A percentile compares a stretch with the other conserved stretches of the same genome.
phyloP scores from a whole-genome alignment of 2,329 filamentous ascomycete genomes.

The Cryoendolithus antarcticus region DNA sequence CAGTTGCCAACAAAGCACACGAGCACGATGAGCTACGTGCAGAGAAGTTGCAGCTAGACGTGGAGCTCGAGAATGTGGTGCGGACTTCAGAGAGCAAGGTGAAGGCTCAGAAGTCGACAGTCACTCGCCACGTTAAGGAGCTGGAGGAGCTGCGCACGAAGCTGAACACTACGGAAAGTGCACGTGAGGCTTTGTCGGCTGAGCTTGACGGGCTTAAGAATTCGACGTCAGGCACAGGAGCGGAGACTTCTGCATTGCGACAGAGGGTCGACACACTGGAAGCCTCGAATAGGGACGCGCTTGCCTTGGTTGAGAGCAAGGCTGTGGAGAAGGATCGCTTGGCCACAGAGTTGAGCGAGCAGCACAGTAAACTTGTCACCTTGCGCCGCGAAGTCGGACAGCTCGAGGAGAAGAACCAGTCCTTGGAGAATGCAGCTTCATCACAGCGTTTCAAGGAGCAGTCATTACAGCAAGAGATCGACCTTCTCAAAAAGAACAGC shows the following conservation, averaged over 20 bases:
- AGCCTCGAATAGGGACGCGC: slow-evolving; percentile 79
- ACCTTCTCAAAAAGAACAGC: slow-evolving; percentile 74
- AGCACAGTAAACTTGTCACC: slow-evolving; percentile 78
- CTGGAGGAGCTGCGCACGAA: slow-evolving; percentile 70
- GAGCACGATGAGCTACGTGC: slow-evolving; percentile 73
- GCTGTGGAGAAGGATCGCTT: slow-evolving; percentile 75
- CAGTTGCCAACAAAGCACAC: slow-evolving; percentile 65
- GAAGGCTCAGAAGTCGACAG: slow-evolving; percentile 66
- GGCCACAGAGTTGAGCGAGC: slow-evolving; percentile 71
- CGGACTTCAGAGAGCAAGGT: slow-evolving; percentile 71
- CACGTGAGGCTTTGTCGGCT: slow-evolving; percentile 62
- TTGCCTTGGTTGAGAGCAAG: slow-evolving; percentile 82
- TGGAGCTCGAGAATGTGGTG: slow-evolving; percentile 85
- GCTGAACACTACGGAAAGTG: slow-evolving; percentile 69
- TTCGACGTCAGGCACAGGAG: slow-evolving; percentile 57
- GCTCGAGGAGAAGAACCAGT: slow-evolving; percentile 73
- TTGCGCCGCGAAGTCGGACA: slow-evolving; percentile 70
- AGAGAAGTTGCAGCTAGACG: slow-evolving; percentile 78
- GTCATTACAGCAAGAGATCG: slow-evolving; percentile 77
- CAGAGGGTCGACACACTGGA: slow-evolving; percentile 79
- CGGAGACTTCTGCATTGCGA: slow-evolving; percentile 63
- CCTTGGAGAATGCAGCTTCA: slow-evolving; percentile 64
- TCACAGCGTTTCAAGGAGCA: slow-evolving; percentile 85
- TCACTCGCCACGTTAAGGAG: slow-evolving; percentile 75
- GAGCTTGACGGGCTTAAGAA: slow-evolving; percentile 70